phyloP scores from a whole-genome alignment of 306 rosid genomes.

The Ziziphus jujuba region DNA sequence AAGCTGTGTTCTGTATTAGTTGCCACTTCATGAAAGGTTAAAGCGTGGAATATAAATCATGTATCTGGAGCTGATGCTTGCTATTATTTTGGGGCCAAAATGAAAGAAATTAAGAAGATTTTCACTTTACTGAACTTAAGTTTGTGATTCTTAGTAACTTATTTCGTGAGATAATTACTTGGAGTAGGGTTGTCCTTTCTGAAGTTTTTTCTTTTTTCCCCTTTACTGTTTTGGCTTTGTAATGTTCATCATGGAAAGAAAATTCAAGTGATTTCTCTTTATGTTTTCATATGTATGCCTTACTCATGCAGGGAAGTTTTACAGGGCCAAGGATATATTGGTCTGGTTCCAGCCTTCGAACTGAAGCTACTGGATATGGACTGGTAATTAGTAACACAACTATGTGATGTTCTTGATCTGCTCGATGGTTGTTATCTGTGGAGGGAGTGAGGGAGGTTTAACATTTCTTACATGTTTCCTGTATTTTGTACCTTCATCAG shows the following conservation, averaged over 20 bases:
- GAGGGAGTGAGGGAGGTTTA: too few relatives aligned
- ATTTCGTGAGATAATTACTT: neutral
- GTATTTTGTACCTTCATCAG: neutral
- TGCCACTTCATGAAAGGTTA: too few relatives aligned
- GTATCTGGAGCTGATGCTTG: too few relatives aligned
- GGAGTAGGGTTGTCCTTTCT: neutral
- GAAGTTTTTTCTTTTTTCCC: neutral
- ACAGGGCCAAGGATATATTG: slow-evolving; percentile 98
- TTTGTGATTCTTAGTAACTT: too few relatives aligned
- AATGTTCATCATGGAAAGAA: slow-evolving; percentile 20
- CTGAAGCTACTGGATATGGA: slow-evolving; percentile 99
- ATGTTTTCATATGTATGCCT: slow-evolving; percentile 45
- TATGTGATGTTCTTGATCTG: slow-evolving; percentile 19
- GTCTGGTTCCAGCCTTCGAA: slow-evolving; percentile 99
- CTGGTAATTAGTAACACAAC: slow-evolving; percentile 66
- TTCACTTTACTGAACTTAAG: too few relatives aligned
- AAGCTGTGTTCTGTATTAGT: too few relatives aligned
- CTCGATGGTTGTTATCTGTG: too few relatives aligned
- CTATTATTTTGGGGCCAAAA: too few relatives aligned
- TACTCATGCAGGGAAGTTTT: slow-evolving; percentile 97
- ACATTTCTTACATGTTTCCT: neutral
- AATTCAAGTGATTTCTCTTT: slow-evolving; percentile 22
- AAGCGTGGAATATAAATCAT: too few relatives aligned
- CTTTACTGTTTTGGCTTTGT: neutral
- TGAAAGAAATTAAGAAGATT: too few relatives aligned